Conservation (phyloP, 371 early-diverging fungal genomes). For the Mucor velutinosus region DNA sequence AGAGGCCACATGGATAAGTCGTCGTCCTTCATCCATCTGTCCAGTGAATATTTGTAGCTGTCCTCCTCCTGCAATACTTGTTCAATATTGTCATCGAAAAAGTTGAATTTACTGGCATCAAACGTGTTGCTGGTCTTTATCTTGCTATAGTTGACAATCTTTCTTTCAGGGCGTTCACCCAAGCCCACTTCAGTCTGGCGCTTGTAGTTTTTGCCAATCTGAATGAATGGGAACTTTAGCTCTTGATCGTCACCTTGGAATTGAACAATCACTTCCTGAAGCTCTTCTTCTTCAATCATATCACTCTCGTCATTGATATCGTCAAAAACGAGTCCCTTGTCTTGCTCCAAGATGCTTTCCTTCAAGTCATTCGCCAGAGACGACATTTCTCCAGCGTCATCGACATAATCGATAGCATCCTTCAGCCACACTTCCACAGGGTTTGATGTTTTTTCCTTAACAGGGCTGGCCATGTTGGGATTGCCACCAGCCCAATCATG, state of each 20-base stretch:
- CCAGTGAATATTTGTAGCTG: constrained; percentile 25
- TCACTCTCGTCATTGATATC: constrained; percentile 46
- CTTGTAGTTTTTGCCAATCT: constrained; percentile 40
- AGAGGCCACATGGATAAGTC: constrained; percentile 61
- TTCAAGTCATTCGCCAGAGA: constrained; percentile 24
- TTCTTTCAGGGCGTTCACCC: constrained; percentile 23
- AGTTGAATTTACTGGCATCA: constrained; percentile 24
- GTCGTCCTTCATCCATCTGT: constrained; percentile 43
- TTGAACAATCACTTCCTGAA: constrained; percentile 48
- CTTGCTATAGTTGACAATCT: constrained; percentile 45
- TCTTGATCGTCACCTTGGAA: constrained; percentile 47
- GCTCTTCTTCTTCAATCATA: constrained; percentile 59
- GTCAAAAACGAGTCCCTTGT: constrained; percentile 36
- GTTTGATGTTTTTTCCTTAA: constrained; percentile 24
- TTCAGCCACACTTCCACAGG: constrained; percentile 49
- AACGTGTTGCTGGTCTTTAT: background rate
- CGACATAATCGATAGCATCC: constrained; percentile 45
- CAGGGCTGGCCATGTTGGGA: constrained; percentile 19
- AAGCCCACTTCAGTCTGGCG: constrained; percentile 9
- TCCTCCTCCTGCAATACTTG: constrained; percentile 7
- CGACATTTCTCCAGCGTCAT: constrained; percentile 8
- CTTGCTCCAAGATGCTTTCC: constrained; percentile 34
- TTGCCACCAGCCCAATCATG: constrained; percentile 34
- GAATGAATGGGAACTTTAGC: constrained; percentile 28
- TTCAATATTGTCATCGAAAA: constrained; percentile 30